Evolutionary conservation across 306 rosid species (phyloP).

Genomic region (Malus sieversii): DNA sequence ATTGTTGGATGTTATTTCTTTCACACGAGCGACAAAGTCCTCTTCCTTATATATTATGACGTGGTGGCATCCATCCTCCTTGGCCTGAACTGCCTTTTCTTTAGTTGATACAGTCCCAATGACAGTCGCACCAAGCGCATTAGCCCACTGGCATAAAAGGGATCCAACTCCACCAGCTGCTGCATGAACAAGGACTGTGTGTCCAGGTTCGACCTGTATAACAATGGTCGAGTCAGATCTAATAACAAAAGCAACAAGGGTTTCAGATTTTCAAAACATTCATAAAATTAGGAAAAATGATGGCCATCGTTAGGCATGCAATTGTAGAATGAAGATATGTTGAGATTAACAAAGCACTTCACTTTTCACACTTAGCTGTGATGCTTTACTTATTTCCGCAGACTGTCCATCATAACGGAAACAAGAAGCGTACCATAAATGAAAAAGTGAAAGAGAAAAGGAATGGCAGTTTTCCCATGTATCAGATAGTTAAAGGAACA

Average conservation of each 20-base stretch:
- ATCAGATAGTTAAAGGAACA: not conserved
- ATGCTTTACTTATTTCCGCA: not conserved
- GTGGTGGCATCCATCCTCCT: slow-evolving; percentile 87
- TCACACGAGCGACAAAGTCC: slow-evolving; percentile 77
- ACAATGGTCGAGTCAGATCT: not conserved
- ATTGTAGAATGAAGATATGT: too few relatives aligned
- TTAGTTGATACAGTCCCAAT: slow-evolving; percentile 75
- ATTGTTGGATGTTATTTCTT: slow-evolving; percentile 63
- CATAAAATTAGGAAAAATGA: not conserved
- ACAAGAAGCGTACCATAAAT: not conserved
- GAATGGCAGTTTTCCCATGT: not conserved
- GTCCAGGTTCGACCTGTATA: slow-evolving; percentile 67
- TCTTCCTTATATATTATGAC: slow-evolving; percentile 60
- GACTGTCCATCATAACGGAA: not conserved
- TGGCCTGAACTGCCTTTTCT: slow-evolving; percentile 89
- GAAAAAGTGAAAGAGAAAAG: not conserved
- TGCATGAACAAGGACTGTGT: slow-evolving; percentile 76
- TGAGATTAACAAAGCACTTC: too few relatives aligned
- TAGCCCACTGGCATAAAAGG: slow-evolving; percentile 87
- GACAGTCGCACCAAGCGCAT: slow-evolving; percentile 83
- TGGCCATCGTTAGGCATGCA: not conserved
- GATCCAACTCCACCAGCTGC: slow-evolving; percentile 99
- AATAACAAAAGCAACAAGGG: not conserved
- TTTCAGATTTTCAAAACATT: not conserved
- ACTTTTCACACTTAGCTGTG: too few relatives aligned